Evolutionary conservation across 2,329 filamentous ascomycete genomes (phyloP).

Genomic region (Microcyclospora tardicrescens): DNA sequence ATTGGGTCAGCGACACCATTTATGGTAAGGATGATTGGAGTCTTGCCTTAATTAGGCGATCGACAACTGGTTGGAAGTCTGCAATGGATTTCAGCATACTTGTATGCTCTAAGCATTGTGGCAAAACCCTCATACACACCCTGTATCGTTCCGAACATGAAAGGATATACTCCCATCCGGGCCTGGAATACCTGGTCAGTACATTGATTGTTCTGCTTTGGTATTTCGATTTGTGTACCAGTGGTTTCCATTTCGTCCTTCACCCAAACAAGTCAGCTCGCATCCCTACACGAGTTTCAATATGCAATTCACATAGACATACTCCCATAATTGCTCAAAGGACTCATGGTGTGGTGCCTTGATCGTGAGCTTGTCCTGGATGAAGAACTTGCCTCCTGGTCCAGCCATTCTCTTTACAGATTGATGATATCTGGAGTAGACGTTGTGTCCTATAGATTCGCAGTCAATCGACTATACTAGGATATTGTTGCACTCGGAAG

Average conservation of each 20-base stretch:
- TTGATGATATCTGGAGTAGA: no score
- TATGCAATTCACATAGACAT: neutral
- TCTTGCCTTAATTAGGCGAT: slow-evolving; percentile 44
- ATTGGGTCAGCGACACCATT: neutral
- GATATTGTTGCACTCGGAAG: no score
- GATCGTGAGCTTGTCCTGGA: slow-evolving; percentile 32
- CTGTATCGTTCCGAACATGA: slow-evolving; percentile 53
- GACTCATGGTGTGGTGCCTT: slow-evolving; percentile 34
- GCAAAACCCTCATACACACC: no score
- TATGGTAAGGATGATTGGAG: slow-evolving; percentile 1
- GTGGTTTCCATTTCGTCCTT: slow-evolving; percentile 64
- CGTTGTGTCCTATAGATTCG: no score
- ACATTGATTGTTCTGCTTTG: neutral
- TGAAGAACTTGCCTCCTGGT: slow-evolving; percentile 26
- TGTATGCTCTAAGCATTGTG: no score
- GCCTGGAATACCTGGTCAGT: slow-evolving; percentile 6
- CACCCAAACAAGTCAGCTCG: slow-evolving; percentile 31
- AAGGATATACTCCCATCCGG: slow-evolving; percentile 44
- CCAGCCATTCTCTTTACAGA: slow-evolving; percentile 3
- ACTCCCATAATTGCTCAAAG: slow-evolving; percentile 22
- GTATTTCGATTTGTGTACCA: slow-evolving; percentile 31
- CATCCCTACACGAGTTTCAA: neutral
- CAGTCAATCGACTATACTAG: no score
- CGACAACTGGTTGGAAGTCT: slow-evolving; percentile 59
- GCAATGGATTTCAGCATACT: slow-evolving; percentile 19